Evolutionary conservation across 495 filamentous ascomycete genomes (phyloP).

Genomic region (Penicillium cataractarum): DNA sequence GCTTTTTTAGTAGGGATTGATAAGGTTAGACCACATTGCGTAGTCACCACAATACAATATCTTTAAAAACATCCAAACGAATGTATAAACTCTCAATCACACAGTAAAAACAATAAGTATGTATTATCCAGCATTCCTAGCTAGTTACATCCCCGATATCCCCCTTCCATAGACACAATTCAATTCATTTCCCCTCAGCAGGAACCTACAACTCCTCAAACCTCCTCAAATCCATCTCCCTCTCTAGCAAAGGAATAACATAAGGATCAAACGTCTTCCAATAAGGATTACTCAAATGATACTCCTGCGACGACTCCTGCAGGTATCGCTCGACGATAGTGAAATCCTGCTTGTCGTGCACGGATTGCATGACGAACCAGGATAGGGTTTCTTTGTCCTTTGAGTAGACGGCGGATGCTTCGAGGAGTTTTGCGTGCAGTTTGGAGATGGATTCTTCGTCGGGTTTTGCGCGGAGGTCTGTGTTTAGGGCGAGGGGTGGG

Average conservation of each 20-base stretch:
- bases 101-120: background rate
- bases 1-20: background rate
- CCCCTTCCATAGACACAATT: too few relatives aligned
- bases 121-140: background rate
- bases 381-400: conserved; percentile 68
- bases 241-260: conserved; percentile 64
- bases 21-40: background rate
- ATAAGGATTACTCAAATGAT: conserved; percentile 68
- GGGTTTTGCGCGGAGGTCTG: conserved; percentile 66
- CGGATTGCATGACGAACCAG: conserved; percentile 71
- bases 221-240: conserved; percentile 64
- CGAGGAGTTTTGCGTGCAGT: conserved; percentile 66
- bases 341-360: conserved; percentile 65
- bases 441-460: conserved; percentile 61
- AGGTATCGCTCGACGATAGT: conserved; percentile 70
- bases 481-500: background rate
- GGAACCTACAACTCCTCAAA: conserved; percentile 61
- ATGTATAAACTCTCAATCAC: background rate
- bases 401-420: conserved; percentile 65
- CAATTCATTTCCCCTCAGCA: too few relatives aligned
- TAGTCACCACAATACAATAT: background rate
- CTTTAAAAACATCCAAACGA: background rate
- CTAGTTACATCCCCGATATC: background rate
- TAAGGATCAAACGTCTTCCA: conserved; percentile 73
- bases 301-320: conserved; percentile 60